These are phyloP conservation scores for Solanum hybrid DNA, from an alignment of 305 asterid genomes.

Conservation along the genomic window DNA sequence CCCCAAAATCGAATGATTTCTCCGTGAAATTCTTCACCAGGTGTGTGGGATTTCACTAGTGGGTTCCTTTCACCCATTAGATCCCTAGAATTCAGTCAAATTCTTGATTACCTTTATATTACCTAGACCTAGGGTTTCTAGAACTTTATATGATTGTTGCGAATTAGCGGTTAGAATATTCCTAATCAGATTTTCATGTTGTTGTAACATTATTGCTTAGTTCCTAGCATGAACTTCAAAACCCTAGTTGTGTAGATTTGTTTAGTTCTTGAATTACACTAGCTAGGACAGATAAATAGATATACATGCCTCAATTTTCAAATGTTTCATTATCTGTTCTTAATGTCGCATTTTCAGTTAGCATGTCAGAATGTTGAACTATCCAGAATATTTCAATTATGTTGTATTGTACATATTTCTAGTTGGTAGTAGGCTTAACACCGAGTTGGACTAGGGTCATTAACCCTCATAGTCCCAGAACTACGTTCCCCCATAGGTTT, in stretches of 20 bases:
- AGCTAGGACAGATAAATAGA: neutral
- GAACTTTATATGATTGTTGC: neutral
- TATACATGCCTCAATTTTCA: neutral
- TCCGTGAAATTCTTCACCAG: neutral
- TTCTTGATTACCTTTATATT: too few relatives aligned
- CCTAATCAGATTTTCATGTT: neutral
- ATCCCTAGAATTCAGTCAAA: neutral
- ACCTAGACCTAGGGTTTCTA: neutral
- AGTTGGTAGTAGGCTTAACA: neutral
- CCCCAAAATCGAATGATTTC: too few relatives aligned
- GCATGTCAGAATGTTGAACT: neutral
- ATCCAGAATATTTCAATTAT: too few relatives aligned
- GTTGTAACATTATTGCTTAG: neutral
- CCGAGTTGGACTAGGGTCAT: neutral
- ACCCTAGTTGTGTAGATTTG: neutral
- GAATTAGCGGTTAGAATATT: too few relatives aligned
- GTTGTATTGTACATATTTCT: neutral
- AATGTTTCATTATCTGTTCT: neutral
- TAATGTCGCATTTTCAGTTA: neutral
- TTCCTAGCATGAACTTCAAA: neutral
- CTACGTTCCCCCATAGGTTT: neutral
- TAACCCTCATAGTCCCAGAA: neutral
- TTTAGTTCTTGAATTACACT: neutral
- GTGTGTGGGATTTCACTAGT: neutral
- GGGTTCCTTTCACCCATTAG: neutral